Base-by-base conservation (phyloP, 805 yeast genomes). In the Clavispora asparagi region DNA sequence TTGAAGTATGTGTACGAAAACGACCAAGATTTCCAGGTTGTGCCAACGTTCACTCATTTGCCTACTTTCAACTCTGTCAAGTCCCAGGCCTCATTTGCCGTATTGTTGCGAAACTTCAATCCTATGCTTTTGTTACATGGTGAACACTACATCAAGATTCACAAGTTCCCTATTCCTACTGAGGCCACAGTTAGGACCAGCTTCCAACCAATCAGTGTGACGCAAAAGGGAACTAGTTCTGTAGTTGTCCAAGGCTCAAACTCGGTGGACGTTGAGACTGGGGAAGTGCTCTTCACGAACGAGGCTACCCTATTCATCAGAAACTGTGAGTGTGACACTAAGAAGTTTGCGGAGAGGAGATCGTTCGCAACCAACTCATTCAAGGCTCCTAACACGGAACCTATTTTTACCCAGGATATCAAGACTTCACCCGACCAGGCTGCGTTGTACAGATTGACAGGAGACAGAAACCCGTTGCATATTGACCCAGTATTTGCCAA, bases 391-490 rank as follows among this genome's bases (percentile, higher is more conserved):
- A 59, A 59, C 40, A 59, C 69, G 42, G 64, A 65, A 25, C 94
- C 97, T 7, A 95, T 87, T 61, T 86, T 78, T 59, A 81, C 76
- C 46, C 64, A 67, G 40, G 78, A 74, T 38, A 76, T 80, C 57
- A 67, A 76, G 53, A 86, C 94, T 2, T 62, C 76, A 26, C 73
- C 66, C 38, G 87, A 90, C 64, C 89, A 83, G 65, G 97, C 97
- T 40, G 88, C 96, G 4, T 68, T 91, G 46, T 92, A 92, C 73
- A 81, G 99, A 64, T 74, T 92, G 50, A 84, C 92, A 50, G 98
- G 97, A 45, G 99, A 92, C 73, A 83, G 83, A 66, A 92, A 92
- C 67, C 99, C 99, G 49, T 77, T 92, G 57, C 99, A 91, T 71
- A 84, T 92, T 62, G 98, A 92, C 70, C 97, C 98, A 16, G 74